phyloP scores from a whole-genome alignment of 2,329 filamentous ascomycete genomes.

The Coniochaeta ligniaria region DNA sequence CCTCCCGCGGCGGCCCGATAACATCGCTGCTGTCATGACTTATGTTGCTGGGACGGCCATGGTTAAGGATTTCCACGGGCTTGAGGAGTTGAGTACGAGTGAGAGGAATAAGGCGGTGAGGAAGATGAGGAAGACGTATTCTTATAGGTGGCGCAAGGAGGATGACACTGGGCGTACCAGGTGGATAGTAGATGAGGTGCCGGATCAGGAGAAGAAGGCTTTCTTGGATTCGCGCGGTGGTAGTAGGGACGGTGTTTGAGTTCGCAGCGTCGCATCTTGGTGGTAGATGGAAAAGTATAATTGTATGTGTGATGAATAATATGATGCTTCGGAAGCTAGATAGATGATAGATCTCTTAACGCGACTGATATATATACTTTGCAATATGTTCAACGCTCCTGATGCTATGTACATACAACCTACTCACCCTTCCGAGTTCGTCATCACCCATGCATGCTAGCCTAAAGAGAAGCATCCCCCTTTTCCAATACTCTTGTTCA shows the following conservation, averaged over 20 bases:
- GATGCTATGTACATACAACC: neutral
- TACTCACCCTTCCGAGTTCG: too few relatives aligned
- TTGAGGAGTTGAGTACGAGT: conserved; percentile 6
- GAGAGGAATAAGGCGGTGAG: conserved; percentile 9
- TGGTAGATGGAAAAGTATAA: neutral
- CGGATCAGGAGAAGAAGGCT: conserved; percentile 6
- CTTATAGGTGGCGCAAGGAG: conserved; percentile 4
- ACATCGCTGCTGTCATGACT: conserved; percentile 16
- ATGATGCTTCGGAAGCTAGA: neutral
- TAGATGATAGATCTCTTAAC: neutral
- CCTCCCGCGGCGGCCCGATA: conserved; percentile 14
- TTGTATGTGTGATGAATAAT: neutral
- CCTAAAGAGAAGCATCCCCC: neutral
- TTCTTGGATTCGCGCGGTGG: conserved; percentile 1
- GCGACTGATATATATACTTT: neutral
- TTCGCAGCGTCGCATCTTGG: neutral
- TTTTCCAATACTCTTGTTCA: neutral
- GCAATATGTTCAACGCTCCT: neutral
- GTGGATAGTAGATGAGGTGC: conserved; percentile 12
- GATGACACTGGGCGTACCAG: conserved; percentile 8
- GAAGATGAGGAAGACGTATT: conserved; percentile 11
- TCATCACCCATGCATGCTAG: neutral
- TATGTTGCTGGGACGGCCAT: conserved; percentile 15
- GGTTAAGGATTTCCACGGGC: conserved; percentile 10
- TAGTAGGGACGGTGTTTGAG: neutral